Percentiles rank a stretch among this genome's conserved stretches.
phyloP scores from a whole-genome alignment of 148 eudicot genomes.

The Beta vulgaris region DNA sequence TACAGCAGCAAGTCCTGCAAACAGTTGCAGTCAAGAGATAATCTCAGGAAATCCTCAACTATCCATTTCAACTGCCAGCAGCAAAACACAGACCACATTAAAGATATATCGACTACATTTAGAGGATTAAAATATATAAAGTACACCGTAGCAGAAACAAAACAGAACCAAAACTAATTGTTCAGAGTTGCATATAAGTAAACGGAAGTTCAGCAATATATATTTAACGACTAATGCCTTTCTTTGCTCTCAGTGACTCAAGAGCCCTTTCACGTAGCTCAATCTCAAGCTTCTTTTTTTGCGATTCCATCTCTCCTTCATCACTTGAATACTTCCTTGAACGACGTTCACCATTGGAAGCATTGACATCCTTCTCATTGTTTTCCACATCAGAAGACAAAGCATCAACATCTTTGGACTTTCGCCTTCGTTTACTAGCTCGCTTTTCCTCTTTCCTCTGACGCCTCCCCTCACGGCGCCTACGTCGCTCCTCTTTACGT shows the following conservation, averaged over 20 bases:
- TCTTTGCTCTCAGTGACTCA: conserved; percentile 86
- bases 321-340: conserved; percentile 40
- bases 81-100: conserved; percentile 79
- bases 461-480: conserved; percentile 76
- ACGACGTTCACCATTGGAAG: conserved; percentile 45
- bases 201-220: conserved; percentile 32
- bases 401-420: conserved; percentile 46
- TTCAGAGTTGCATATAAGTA: conserved; percentile 23
- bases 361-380: conserved; percentile 40
- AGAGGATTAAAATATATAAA: conserved; percentile 25
- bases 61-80: conserved; percentile 97
- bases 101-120: conserved; percentile 44
- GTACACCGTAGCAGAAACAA: conserved; percentile 35
- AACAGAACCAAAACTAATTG: conserved; percentile 22
- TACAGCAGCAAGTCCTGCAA: conserved; percentile 78
- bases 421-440: conserved; percentile 58
- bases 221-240: conserved; percentile 61
- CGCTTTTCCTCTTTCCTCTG: conserved; percentile 70
- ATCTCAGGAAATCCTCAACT: conserved; percentile 86
- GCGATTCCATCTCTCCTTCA: conserved; percentile 54
- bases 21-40: conserved; percentile 68
- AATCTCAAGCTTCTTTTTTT: conserved; percentile 83
- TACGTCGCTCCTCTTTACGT: conserved; percentile 76
- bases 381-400: conserved; percentile 50
- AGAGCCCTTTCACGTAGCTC: conserved; percentile 92